phyloP scores from a whole-genome alignment of 2,329 filamentous ascomycete species.

The Rhynchosporium graminicola region DNA sequence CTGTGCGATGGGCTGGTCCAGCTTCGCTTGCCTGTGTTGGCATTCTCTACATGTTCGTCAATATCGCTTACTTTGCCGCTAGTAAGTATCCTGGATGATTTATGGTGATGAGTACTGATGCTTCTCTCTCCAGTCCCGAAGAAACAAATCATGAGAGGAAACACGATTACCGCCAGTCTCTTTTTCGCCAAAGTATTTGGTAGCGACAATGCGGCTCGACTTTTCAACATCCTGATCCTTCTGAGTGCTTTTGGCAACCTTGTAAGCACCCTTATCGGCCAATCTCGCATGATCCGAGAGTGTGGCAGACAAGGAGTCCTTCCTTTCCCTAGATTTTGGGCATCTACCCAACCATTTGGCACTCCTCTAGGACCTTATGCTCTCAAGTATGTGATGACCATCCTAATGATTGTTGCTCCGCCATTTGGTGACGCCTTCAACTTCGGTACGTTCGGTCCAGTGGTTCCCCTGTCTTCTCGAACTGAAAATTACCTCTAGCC shows the following conservation, averaged over 20 bases:
- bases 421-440: constrained; percentile 66
- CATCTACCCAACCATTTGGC: constrained; percentile 62
- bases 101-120: not conserved
- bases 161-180: constrained; percentile 45
- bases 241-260: constrained; percentile 52
- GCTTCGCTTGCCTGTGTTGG: constrained; percentile 54
- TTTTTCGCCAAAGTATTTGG: constrained; percentile 57
- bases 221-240: constrained; percentile 49
- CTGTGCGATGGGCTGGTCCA: constrained; percentile 52
- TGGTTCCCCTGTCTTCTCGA: constrained; percentile 11
- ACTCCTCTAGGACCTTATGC: constrained; percentile 61
- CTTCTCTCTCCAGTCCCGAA: constrained; percentile 47
- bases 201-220: constrained; percentile 45
- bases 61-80: constrained; percentile 62
- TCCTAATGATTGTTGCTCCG: constrained; percentile 60
- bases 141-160: constrained; percentile 53
- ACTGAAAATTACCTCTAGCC: constrained; percentile 41
- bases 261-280: constrained; percentile 50
- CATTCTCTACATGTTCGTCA: constrained; percentile 58
- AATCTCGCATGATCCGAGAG: constrained; percentile 59
- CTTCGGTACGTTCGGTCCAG: constrained; percentile 48
- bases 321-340: constrained; percentile 62
- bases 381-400: constrained; percentile 57
- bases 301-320: constrained; percentile 60
- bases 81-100: not conserved